Percentiles rank a stretch among this genome's conserved stretches.
phyloP scores from a whole-genome alignment of 1,284 basidiomycete genomes.

The Sphagnurus paluster region DNA sequence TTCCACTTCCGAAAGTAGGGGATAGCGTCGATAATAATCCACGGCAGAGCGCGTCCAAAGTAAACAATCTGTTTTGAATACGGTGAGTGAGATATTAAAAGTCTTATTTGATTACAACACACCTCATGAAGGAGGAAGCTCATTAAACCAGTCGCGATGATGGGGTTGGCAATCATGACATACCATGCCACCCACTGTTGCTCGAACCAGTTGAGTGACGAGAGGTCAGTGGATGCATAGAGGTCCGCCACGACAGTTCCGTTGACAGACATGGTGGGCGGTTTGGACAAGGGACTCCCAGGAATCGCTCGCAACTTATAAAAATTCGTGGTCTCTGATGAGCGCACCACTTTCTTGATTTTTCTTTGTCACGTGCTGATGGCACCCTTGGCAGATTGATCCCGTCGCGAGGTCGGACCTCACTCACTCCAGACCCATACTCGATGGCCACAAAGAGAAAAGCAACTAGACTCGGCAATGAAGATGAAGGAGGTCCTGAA shows the following conservation, averaged over 20 bases:
- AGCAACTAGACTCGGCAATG: conserved; percentile 1
- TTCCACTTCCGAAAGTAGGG: conserved; percentile 97
- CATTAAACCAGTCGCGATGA: conserved; percentile 93
- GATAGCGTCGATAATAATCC: conserved; percentile 94
- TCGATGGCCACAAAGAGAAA: conserved; percentile 19
- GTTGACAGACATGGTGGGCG: conserved; percentile 35
- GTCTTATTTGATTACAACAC: conserved; percentile 22
- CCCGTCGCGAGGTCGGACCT: no score
- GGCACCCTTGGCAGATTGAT: no score
- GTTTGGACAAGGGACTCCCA: conserved; percentile 8
- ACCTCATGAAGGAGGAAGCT: conserved; percentile 95
- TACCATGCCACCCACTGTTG: conserved; percentile 85
- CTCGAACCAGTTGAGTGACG: conserved; percentile 75
- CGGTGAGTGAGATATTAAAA: conserved; percentile 1
- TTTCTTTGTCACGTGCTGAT: conserved; percentile 14
- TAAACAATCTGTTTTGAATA: conserved; percentile 80
- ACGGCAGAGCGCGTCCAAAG: conserved; percentile 94
- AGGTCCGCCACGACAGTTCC: conserved; percentile 38
- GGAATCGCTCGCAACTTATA: conserved; percentile 10
- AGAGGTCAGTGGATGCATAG: conserved; percentile 64
- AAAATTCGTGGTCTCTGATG: conserved; percentile 5
- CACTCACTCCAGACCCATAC: not conserved
- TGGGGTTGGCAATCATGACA: conserved; percentile 83
- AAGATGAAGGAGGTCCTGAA: conserved; percentile 13
- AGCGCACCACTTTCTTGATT: conserved; percentile 19